Evolutionary conservation across 371 early-diverging fungal species (phyloP).

Genomic region (Vairimorpha ceranae): DNA sequence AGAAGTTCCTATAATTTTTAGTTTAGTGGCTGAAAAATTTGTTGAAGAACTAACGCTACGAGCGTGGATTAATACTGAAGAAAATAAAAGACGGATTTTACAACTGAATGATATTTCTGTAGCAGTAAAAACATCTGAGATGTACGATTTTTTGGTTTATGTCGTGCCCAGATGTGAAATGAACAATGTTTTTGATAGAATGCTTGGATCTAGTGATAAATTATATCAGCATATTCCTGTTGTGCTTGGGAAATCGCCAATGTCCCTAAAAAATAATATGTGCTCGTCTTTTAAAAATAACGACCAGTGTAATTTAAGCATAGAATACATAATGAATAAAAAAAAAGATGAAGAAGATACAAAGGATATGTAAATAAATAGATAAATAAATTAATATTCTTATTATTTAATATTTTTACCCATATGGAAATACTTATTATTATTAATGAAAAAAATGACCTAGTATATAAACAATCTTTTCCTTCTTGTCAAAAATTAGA

Average conservation of each 20-base stretch:
- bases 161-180: conserved; percentile 82
- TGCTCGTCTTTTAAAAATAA: too few species aligned
- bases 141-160: conserved; percentile 96
- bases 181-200: conserved; percentile 7
- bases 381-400: background rate
- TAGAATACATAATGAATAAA: background rate
- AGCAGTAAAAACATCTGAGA: conserved; percentile 82
- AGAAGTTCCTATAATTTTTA: conserved; percentile 83
- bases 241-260: background rate
- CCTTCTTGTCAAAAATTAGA: background rate
- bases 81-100: conserved; percentile 89
- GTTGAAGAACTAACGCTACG: conserved; percentile 83
- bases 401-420: background rate
- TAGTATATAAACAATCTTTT: conserved; percentile 19
- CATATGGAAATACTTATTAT: conserved; percentile 16
- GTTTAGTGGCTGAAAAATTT: conserved; percentile 90
- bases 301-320: background rate
- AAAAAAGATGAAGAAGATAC: background rate
- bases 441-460: conserved; percentile 23
- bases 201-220: background rate
- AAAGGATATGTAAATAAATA: background rate
- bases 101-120: conserved; percentile 85
- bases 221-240: background rate
- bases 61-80: conserved; percentile 93
- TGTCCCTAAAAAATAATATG: background rate